Evolutionary conservation across 306 rosid genomes (phyloP), one percentile per base, ranked within the genome.

Genomic region (Gleditsia sinensis): DNA sequence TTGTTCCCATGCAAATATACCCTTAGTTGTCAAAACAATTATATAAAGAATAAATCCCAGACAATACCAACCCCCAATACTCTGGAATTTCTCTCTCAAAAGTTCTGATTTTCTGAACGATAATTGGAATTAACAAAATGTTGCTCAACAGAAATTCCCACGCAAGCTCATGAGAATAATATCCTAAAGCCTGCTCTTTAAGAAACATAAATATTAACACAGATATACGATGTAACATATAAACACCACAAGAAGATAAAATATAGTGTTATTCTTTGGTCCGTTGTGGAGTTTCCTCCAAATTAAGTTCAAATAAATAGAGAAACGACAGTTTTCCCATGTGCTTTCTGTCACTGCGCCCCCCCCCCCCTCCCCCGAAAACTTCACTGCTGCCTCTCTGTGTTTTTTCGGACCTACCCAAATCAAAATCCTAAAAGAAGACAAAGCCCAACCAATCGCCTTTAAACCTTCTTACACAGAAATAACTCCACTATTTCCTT

Each of bases 311-410:
- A 81, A 60, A 40, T 56, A 65, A 33, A 17, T 12, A 75, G 55
- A 69, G 75, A 82, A 82, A 36, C 73, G 74, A 82, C 87, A 75
- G 61, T 68, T 68, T 70, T 12, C 71, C 85, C 94, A 89, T 86
- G 94, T 86, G 89, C 89, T 24, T 39, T 68, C 87, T 80, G 83
- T 50, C 66, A 67, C 51, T 62, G 24, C n/a, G 34, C 65, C 75
- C 67, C 16, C n/a, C n/a, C n/a, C n/a, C n/a, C n/a, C n/a, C n/a
- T n/a, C n/a, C n/a, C n/a, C 70, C 48, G 25, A 55, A 67, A 71
- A 74, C 33, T 67, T 78, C 75, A 79, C 67, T 55, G 42, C 30
- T 27, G 24, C 49, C 54, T 69, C 69, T 37, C 60, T 82, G 74
- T 54, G 58, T 68, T 16, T n/a, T 51, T 23, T 40, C 74, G 72